These are phyloP conservation scores for Leishmania aethiopica DNA, from an alignment of 208 protist genomes.

Conservation along the genomic window DNA sequence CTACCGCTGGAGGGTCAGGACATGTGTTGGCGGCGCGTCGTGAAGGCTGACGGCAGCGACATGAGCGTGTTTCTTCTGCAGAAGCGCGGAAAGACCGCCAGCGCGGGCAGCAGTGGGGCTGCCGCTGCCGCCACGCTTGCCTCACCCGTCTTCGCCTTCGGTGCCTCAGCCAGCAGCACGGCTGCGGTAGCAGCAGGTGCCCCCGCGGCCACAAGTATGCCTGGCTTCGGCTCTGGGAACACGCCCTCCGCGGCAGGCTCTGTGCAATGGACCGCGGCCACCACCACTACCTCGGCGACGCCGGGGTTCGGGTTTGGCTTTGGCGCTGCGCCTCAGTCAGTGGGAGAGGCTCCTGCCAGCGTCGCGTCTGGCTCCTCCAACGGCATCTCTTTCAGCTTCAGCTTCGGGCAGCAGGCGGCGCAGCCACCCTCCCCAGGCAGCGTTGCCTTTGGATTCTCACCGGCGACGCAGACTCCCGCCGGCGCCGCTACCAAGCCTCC, in stretches of 20 bases:
- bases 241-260: slow-evolving; percentile 12
- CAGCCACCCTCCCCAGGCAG: background rate
- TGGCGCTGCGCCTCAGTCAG: slow-evolving; percentile 6
- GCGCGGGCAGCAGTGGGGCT: background rate
- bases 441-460: slow-evolving; percentile 39
- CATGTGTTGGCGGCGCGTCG: slow-evolving; percentile 81
- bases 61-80: slow-evolving; percentile 83
- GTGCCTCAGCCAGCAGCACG: slow-evolving; percentile 4
- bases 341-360: background rate
- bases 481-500: slow-evolving; percentile 8
- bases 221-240: background rate
- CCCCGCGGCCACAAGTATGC: background rate
- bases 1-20: slow-evolving; percentile 62
- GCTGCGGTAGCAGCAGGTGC: slow-evolving; percentile 1
- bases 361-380: slow-evolving; percentile 7
- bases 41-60: slow-evolving; percentile 65
- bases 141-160: slow-evolving; percentile 46
- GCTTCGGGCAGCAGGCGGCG: slow-evolving; percentile 11
- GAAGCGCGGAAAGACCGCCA: slow-evolving; percentile 24
- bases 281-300: slow-evolving; percentile 14
- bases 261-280: slow-evolving; percentile 3
- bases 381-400: slow-evolving; percentile 30
- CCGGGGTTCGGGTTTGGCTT: slow-evolving; percentile 43
- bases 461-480: slow-evolving; percentile 1
- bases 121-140: slow-evolving; percentile 9